phyloP scores from a whole-genome alignment of 306 rosid species.

The Pyrus bretschneideri region DNA sequence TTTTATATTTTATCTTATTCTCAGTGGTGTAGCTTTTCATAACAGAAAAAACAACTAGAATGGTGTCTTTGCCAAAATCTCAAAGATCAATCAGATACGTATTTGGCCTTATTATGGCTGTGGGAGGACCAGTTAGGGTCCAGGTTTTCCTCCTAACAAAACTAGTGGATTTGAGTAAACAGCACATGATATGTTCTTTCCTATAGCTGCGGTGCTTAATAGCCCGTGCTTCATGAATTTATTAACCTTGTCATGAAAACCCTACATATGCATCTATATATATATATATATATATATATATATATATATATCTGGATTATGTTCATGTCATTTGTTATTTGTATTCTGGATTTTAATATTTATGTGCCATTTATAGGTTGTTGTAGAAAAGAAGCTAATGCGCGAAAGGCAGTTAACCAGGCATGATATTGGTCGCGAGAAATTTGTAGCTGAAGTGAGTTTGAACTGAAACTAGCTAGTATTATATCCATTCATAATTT shows the following conservation, averaged over 20 bases:
- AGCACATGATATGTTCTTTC: not conserved
- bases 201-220: not conserved
- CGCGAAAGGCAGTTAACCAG: slow-evolving; percentile 62
- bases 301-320: not conserved
- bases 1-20: too few species aligned
- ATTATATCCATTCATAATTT: not conserved
- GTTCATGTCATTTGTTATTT: not conserved
- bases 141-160: not conserved
- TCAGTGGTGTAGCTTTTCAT: too few species aligned
- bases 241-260: not conserved
- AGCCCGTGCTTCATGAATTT: not conserved
- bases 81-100: too few species aligned
- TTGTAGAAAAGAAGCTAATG: slow-evolving; percentile 96
- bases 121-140: not conserved
- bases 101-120: not conserved
- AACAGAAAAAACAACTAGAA: too few species aligned
- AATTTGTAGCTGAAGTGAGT: slow-evolving; percentile 68
- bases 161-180: not conserved
- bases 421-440: slow-evolving; percentile 86
- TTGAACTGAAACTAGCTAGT: slow-evolving; percentile 6
- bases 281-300: not conserved
- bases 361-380: slow-evolving; percentile 45
- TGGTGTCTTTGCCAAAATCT: too few species aligned
- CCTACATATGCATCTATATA: not conserved
- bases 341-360: not conserved